Conservation (phyloP, 345 rosid genomes). For the Citrus maxima region DNA sequence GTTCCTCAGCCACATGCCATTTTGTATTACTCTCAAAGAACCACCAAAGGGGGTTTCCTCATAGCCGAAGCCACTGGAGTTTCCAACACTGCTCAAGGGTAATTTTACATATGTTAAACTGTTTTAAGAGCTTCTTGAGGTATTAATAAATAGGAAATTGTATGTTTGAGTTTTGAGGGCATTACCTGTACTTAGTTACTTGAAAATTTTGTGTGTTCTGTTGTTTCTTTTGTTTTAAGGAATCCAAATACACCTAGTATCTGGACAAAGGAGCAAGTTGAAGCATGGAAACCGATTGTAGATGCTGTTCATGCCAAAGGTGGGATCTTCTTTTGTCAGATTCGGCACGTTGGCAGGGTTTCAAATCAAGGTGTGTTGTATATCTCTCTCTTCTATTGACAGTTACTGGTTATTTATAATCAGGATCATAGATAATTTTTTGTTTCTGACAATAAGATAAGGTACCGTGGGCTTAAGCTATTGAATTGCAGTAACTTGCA, state of each 20-base stretch:
- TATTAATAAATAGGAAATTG: neutral
- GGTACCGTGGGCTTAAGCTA: neutral
- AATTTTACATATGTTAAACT: neutral
- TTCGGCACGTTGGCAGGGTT: slow-evolving; percentile 77
- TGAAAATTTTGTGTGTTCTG: neutral
- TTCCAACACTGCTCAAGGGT: neutral
- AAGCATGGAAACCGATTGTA: slow-evolving; percentile 85
- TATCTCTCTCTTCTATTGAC: neutral
- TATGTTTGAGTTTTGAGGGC: neutral
- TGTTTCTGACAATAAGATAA: neutral
- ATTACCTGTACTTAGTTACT: neutral
- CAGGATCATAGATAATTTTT: neutral
- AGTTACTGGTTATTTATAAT: neutral
- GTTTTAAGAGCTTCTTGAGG: neutral
- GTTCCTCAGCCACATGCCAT: slow-evolving; percentile 73
- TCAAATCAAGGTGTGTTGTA: slow-evolving; percentile 42
- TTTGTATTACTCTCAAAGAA: slow-evolving; percentile 65
- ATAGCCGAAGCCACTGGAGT: slow-evolving; percentile 41
- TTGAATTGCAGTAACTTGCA: neutral
- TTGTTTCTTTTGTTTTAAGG: slow-evolving; percentile 17
- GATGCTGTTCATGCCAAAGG: slow-evolving; percentile 84
- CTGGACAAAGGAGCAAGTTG: slow-evolving; percentile 80
- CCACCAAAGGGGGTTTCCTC: slow-evolving; percentile 55
- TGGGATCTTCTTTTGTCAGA: slow-evolving; percentile 67
- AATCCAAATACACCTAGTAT: slow-evolving; percentile 58